Evolutionary conservation across 73 alveolate genomes (phyloP), one percentile per base, ranked within the genome.

Genomic region (Tetrahymena thermophila): DNA sequence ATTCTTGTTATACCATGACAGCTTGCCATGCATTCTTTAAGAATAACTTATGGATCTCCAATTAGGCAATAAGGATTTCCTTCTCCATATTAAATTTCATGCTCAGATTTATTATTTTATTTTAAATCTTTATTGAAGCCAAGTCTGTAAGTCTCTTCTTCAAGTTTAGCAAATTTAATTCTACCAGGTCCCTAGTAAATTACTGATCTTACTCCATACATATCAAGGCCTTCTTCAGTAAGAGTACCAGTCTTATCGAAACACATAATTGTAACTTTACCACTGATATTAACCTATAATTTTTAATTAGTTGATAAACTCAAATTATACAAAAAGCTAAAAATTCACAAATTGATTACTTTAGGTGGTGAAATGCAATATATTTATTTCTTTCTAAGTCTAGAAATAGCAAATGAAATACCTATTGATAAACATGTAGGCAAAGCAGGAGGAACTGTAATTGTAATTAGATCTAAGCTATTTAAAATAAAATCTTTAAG

Each of bases 201-300:
- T 23, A 96, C 96, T 84, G 97, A 94, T 96, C 98, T 93, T 40
- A 96, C 95, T 8, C 99, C 99, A 83, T 95, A 97, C 37, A 98
- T 95, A 95, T 97, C 98, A 93, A 99, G 98, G 56, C 99, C 99
- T 84, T 99, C 99, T 95, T 99, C 99, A 5, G 99, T 99, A 57
- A 98, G 96, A 35, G 99, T 99, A 10, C 99, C 99, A 14, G 99
- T 99, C 97, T 99, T 99, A 95, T 99, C 99, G 96, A 99, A 99
- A 71, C 98, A 98, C 98, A 98, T 97, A 84, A 98, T 96, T 28
- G 97, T 96, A 42, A 99, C 97, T 93, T 98, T 97, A 17, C 99
- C 99, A 37, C 99, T 98, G 3, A 96, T 97, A 94, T 99, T 99
- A 1, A 99, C 98, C 89, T 71, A 44, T 7, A 11, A 14, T 44